Percentiles rank a stretch among this genome's conserved stretches.
Conservation (phyloP, 1,284 basidiomycete genomes). For the Pseudozyma hubeiensis region DNA sequence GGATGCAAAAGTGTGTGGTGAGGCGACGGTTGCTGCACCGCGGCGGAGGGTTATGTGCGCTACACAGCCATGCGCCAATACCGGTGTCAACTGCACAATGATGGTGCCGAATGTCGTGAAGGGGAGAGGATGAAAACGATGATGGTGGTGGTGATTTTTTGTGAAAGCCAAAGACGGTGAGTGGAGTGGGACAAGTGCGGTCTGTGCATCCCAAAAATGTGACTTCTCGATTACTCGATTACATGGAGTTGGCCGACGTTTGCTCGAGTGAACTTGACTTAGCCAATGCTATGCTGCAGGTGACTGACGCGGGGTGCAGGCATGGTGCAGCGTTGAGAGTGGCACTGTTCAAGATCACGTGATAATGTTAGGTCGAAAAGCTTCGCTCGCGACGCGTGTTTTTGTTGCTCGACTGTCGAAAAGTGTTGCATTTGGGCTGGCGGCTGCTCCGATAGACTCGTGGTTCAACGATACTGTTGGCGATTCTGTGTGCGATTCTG, state of each 20-base stretch:
- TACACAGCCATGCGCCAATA: neutral
- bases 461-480: slow-evolving; percentile 2
- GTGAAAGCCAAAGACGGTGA: too few relatives aligned
- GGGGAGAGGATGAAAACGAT: neutral
- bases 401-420: slow-evolving; percentile 14
- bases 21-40: slow-evolving; percentile 2
- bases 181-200: too few relatives aligned
- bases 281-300: too few relatives aligned
- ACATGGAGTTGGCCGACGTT: too few relatives aligned
- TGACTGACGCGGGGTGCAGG: too few relatives aligned
- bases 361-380: slow-evolving; percentile 26
- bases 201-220: too few relatives aligned
- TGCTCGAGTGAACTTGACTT: too few relatives aligned
- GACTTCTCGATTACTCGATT: too few relatives aligned
- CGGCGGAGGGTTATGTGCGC: slow-evolving; percentile 1
- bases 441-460: slow-evolving; percentile 1
- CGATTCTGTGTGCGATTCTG: neutral
- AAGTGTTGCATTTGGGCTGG: slow-evolving; percentile 4
- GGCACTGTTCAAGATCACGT: slow-evolving; percentile 16
- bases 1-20: neutral
- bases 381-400: slow-evolving; percentile 41
- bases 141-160: neutral
- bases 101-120: neutral
- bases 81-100: neutral
- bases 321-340: too few relatives aligned